Evolutionary conservation across 2,329 filamentous ascomycete species (phyloP), one percentile per base, ranked within the genome.

Genomic region (Phialocephala subalpina): DNA sequence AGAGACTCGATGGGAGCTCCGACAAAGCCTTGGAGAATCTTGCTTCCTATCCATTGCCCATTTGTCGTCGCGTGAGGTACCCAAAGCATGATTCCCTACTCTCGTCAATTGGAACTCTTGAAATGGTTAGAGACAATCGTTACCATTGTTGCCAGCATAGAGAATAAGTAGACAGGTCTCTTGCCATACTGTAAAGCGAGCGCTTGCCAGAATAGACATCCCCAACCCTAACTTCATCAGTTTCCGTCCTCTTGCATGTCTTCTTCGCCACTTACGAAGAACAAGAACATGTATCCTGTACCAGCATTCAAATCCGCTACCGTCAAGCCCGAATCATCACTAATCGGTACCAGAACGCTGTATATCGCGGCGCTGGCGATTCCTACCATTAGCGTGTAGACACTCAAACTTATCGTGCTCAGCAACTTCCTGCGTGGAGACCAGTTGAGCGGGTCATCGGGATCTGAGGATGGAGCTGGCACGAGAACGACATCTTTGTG

Each of bases 251-350:
- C 11, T 33, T n/a, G 11, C 3, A 29, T 3, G 3, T 7, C 14
- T 3, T 18, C 14, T 25, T 20, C 14, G 3, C 11, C n/a, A 60
- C 38, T 60, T 58, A 63, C 62, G 47, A 70, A 70, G n/a, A 72
- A 77, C 35, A 86, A 72, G 68, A 86, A 85, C 82, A 84, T 83
- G 59, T 82, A 80, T 1, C 84, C 84, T 14, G 81, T 85, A 8
- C 83, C 84, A 58, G 80, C 77, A 65, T 83, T 83, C 20, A 86
- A 72, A 40, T 81, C 77, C 3, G 73, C 75, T 1, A 83, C 72
- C 0, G 79, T 80, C 40, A 86, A 74, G 3, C 80, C 81, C 0
- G 82, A 83, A n/a, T 81, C 80, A 55, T 78, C 73, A 8, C 79
- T 79, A 45, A 86, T 82, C 12, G 81, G 80, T 5, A 80, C 80